A percentile compares a stretch with the other conserved stretches of the same genome.
phyloP scores from a whole-genome alignment of 495 filamentous ascomycete species.

The Friedmanniomyces endolithicus region DNA sequence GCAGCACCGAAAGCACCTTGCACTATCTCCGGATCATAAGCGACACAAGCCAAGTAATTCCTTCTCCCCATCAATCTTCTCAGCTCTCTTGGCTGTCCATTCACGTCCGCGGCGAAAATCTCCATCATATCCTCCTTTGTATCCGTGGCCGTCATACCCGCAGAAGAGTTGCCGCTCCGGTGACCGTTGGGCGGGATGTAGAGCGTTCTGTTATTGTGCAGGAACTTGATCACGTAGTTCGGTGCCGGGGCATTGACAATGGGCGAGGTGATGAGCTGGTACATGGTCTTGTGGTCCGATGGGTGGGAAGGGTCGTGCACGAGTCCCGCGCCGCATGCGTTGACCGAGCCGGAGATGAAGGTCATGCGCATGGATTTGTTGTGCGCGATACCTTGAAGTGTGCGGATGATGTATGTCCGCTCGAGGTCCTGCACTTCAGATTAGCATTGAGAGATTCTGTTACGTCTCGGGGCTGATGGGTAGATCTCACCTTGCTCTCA shows the following conservation, averaged over 20 bases:
- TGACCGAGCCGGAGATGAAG: constrained; percentile 82
- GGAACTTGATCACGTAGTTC: constrained; percentile 75
- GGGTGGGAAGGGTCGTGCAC: constrained; percentile 89
- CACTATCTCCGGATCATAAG: constrained; percentile 76
- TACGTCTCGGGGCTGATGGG: not conserved
- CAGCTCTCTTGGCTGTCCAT: constrained; percentile 63
- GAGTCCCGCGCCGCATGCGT: constrained; percentile 81
- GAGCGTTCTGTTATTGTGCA: constrained; percentile 80
- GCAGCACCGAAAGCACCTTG: constrained; percentile 25
- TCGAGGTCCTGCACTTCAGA: constrained; percentile 59
- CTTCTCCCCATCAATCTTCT: constrained; percentile 83
- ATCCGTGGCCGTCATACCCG: constrained; percentile 41
- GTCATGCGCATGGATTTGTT: constrained; percentile 93
- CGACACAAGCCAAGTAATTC: constrained; percentile 90
- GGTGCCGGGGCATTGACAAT: constrained; percentile 81
- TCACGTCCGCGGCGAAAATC: constrained; percentile 85
- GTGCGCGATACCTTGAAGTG: constrained; percentile 83
- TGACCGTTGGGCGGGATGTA: constrained; percentile 89
- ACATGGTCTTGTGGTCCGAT: constrained; percentile 96
- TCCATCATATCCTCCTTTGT: constrained; percentile 99
- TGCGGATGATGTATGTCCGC: constrained; percentile 89
- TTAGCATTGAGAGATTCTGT: not conserved
- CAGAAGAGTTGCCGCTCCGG: constrained; percentile 44
- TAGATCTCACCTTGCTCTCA: constrained; percentile 59
- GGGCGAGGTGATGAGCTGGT: constrained; percentile 83